Percentiles rank a stretch among this genome's conserved stretches.
These are phyloP conservation scores for Diaporthe helianthi DNA, from an alignment of 2,329 filamentous ascomycete species.

Conservation along the genomic window DNA sequence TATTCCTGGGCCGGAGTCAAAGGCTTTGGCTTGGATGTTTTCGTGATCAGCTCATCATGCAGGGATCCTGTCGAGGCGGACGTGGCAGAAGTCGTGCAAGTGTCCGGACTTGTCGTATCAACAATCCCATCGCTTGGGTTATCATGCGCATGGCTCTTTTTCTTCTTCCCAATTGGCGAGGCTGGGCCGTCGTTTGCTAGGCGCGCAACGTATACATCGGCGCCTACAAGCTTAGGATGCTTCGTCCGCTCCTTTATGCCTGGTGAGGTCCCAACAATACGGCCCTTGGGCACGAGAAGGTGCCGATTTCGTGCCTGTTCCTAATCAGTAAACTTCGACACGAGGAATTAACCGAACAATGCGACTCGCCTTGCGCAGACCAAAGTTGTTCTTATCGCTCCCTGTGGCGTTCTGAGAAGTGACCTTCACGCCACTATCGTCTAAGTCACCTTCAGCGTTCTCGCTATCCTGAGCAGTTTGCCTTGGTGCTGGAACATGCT, in stretches of 20 bases:
- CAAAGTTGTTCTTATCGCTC: background rate
- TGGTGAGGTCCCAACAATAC: slow-evolving; percentile 26
- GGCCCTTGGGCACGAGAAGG: slow-evolving; percentile 29
- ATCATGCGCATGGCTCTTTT: background rate
- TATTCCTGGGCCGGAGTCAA: background rate
- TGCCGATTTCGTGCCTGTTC: slow-evolving; percentile 39
- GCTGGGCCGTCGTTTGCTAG: slow-evolving; percentile 39
- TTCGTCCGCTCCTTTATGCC: slow-evolving; percentile 50
- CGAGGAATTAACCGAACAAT: background rate
- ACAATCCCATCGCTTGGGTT: background rate
- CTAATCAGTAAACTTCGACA: slow-evolving; percentile 40
- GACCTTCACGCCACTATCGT: background rate
- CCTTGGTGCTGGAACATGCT: background rate
- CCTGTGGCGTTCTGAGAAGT: background rate
- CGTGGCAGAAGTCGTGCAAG: slow-evolving; percentile 17
- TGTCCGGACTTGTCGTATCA: background rate
- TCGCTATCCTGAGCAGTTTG: background rate
- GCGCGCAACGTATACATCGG: slow-evolving; percentile 58
- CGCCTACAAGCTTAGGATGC: slow-evolving; percentile 53
- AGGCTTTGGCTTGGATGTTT: slow-evolving; percentile 22
- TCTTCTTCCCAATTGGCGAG: background rate
- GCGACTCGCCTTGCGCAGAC: slow-evolving; percentile 18
- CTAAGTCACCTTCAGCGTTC: background rate
- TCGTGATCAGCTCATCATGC: slow-evolving; percentile 53
- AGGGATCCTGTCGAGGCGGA: slow-evolving; percentile 46